These are phyloP conservation scores for Elymus sibiricus DNA, from an alignment of 176 grass and related monocot species.

Conservation along the genomic window DNA sequence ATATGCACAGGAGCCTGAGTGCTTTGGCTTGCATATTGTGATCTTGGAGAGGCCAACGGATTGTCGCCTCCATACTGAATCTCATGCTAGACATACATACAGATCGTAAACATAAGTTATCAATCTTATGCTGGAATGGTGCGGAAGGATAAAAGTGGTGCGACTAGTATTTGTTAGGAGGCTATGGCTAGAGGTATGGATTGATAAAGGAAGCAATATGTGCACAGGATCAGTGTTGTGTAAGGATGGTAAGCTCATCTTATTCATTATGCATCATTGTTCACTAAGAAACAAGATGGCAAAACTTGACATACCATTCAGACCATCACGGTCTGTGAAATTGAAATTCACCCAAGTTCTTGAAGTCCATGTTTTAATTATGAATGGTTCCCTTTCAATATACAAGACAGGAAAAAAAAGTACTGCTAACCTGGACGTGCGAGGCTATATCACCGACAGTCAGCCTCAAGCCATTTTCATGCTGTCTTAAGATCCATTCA, in stretches of 20 bases:
- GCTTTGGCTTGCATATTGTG: constrained; percentile 43
- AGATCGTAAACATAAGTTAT: not conserved
- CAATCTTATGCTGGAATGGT: not conserved
- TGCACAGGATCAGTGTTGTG: not conserved
- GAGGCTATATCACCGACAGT: constrained; percentile 51
- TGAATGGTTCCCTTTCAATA: not conserved
- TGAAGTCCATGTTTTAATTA: not conserved
- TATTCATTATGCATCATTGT: not conserved
- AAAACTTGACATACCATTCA: not conserved
- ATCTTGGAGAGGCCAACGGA: constrained; percentile 45
- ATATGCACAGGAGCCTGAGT: constrained; percentile 17
- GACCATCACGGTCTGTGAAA: not conserved
- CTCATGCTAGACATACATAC: constrained; percentile 49
- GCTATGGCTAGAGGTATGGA: not conserved
- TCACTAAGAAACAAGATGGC: not conserved
- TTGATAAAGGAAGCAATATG: not conserved
- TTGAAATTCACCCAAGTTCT: not conserved
- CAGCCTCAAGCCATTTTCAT: constrained; percentile 54
- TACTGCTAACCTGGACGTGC: constrained; percentile 48
- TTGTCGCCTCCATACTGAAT: constrained; percentile 62
- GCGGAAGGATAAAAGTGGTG: not conserved
- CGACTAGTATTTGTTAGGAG: not conserved
- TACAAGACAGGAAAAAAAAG: not conserved
- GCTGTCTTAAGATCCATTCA: constrained; percentile 62
- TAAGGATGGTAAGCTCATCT: not conserved